Evolutionary conservation across 352 stramenopile species (phyloP).

Genomic region (Pythium vanterpoolii): DNA sequence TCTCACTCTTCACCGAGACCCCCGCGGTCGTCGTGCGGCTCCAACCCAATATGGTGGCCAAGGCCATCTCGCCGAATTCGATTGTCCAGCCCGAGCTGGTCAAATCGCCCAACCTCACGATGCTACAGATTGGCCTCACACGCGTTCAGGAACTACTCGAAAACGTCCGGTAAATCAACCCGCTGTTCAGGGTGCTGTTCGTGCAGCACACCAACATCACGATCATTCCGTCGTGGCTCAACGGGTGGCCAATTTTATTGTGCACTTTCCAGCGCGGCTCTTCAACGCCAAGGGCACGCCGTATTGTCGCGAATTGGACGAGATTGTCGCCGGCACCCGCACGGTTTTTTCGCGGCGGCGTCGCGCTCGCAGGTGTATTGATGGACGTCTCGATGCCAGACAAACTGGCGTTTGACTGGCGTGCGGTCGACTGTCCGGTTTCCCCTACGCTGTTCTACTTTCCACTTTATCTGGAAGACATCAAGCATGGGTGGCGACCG

Average conservation of each 20-base stretch:
- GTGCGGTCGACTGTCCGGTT: constrained; percentile 1
- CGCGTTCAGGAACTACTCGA: neutral
- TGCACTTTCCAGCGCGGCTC: neutral
- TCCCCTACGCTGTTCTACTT: constrained; percentile 1
- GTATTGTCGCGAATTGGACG: constrained; percentile 6
- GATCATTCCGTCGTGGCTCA: constrained; percentile 5
- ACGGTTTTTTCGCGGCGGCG: neutral
- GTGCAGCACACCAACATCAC: constrained; percentile 15
- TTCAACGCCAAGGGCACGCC: constrained; percentile 11
- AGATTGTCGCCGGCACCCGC: constrained; percentile 1
- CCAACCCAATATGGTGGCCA: neutral
- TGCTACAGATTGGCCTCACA: constrained; percentile 10
- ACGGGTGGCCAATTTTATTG: constrained; percentile 1
- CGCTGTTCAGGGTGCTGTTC: neutral
- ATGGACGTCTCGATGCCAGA: constrained; percentile 6
- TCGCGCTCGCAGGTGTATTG: neutral
- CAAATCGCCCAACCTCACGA: constrained; percentile 6
- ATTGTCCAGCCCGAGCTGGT: neutral
- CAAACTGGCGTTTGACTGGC: constrained; percentile 2
- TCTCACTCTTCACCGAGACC: constrained; percentile 8
- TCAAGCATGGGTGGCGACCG: neutral
- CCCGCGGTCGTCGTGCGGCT: constrained; percentile 5
- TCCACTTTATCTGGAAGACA: neutral
- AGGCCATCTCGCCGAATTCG: constrained; percentile 2
- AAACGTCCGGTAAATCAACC: neutral